These are phyloP conservation scores for Plantago rigida DNA, from an alignment of 305 asterid species.

Conservation along the genomic window DNA sequence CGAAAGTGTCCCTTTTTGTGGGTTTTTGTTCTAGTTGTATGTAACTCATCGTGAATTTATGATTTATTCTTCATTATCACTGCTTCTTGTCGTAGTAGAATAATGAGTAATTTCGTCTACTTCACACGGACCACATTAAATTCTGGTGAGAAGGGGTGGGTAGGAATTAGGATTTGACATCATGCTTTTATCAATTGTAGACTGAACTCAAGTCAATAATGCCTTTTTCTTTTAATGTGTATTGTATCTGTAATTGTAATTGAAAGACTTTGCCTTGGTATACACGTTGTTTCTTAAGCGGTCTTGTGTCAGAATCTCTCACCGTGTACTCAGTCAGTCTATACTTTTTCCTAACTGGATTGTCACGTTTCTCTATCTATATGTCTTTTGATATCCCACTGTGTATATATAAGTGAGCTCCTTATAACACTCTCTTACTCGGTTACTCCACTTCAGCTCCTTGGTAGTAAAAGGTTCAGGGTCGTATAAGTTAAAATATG, in stretches of 20 bases:
- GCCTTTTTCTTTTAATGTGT: not conserved
- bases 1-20: not conserved
- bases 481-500: not conserved
- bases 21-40: too few species aligned
- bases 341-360: not conserved
- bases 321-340: not conserved
- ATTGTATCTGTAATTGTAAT: not conserved
- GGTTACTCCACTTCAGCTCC: too few species aligned
- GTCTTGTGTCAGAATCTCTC: slow-evolving; percentile 10
- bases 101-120: not conserved
- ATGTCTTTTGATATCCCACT: slow-evolving; percentile 1
- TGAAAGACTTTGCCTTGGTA: slow-evolving; percentile 6
- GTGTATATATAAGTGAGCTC: slow-evolving; percentile 5
- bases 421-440: not conserved
- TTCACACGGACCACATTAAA: not conserved
- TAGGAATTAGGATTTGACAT: not conserved
- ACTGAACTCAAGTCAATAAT: not conserved
- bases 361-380: not conserved
- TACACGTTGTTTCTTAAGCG: slow-evolving; percentile 14
- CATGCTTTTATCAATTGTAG: not conserved
- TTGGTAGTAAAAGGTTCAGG: not conserved
- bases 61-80: too few species aligned
- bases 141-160: not conserved
- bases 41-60: too few species aligned
- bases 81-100: too few species aligned